phyloP scores from a whole-genome alignment of 2,329 filamentous ascomycete genomes.

The Meredithiella fracta region DNA sequence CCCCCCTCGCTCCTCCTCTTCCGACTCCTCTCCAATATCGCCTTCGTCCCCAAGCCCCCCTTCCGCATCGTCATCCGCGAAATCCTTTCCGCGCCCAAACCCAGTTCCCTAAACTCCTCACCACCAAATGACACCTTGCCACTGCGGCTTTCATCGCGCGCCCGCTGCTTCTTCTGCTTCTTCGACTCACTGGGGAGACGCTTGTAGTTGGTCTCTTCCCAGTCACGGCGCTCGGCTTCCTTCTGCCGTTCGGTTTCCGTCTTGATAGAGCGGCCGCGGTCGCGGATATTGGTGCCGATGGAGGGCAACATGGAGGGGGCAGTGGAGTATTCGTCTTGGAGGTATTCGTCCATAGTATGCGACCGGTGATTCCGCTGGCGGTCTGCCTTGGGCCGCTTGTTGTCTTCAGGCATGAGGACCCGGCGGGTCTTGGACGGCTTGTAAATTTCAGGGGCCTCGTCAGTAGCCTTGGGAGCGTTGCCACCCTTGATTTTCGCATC shows the following conservation, averaged over 20 bases:
- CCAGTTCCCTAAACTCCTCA: slow-evolving; percentile 80
- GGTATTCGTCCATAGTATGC: slow-evolving; percentile 79
- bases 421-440: slow-evolving; percentile 76
- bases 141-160: slow-evolving; percentile 22
- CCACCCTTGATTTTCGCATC: slow-evolving; percentile 13
- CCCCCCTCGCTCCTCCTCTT: slow-evolving; percentile 58
- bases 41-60: slow-evolving; percentile 38
- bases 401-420: slow-evolving; percentile 61
- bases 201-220: slow-evolving; percentile 86
- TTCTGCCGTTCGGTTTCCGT: slow-evolving; percentile 57
- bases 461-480: slow-evolving; percentile 17
- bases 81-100: slow-evolving; percentile 74
- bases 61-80: slow-evolving; percentile 63
- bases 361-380: slow-evolving; percentile 55
- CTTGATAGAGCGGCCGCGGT: slow-evolving; percentile 64
- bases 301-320: slow-evolving; percentile 74
- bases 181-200: slow-evolving; percentile 75
- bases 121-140: slow-evolving; percentile 60
- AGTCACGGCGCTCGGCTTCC: slow-evolving; percentile 64
- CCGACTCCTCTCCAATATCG: slow-evolving; percentile 64
- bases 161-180: slow-evolving; percentile 59
- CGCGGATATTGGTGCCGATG: slow-evolving; percentile 76
- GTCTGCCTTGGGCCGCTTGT: slow-evolving; percentile 34
- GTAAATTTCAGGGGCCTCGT: slow-evolving; percentile 51
- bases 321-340: slow-evolving; percentile 65